These are phyloP conservation scores for Globisporangium nagaii DNA, from an alignment of 352 stramenopile genomes.

Conservation along the genomic window DNA sequence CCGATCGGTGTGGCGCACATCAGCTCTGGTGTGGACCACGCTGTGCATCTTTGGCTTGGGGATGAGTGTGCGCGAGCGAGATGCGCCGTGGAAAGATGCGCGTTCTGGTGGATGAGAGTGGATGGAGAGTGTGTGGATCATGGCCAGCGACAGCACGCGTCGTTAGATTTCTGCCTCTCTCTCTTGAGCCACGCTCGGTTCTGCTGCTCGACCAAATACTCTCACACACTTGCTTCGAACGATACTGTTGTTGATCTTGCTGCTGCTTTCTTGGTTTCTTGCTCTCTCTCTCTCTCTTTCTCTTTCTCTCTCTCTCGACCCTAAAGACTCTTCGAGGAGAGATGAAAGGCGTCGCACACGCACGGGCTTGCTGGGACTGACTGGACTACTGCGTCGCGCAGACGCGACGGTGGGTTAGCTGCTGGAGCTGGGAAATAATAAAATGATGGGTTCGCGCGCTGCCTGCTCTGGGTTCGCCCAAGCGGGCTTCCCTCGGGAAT, in stretches of 20 bases:
- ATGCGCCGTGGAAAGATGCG: too few species aligned
- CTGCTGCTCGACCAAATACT: slow-evolving; percentile 3
- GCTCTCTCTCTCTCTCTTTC: not conserved
- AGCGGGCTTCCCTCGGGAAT: not conserved
- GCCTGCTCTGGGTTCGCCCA: not conserved
- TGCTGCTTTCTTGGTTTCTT: too few species aligned
- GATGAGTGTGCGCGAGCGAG: too few species aligned
- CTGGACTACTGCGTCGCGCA: not conserved
- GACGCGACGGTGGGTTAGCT: slow-evolving; percentile 3
- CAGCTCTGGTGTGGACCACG: too few species aligned
- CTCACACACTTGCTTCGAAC: slow-evolving; percentile 3
- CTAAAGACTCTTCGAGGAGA: not conserved
- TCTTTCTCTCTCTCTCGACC: not conserved
- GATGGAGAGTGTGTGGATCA: too few species aligned
- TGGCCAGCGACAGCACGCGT: too few species aligned
- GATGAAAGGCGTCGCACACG: not conserved
- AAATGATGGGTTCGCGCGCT: not conserved
- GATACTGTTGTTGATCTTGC: slow-evolving; percentile 1
- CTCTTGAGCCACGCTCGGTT: too few species aligned
- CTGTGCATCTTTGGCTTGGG: too few species aligned
- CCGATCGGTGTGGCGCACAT: not conserved
- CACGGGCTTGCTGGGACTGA: slow-evolving; percentile 2
- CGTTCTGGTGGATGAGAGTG: too few species aligned
- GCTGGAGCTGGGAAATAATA: slow-evolving; percentile 5
- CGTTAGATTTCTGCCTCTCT: too few species aligned